Evolutionary conservation across 352 stramenopile genomes (phyloP).

Genomic region (Phytophthora fragariaefolia): DNA sequence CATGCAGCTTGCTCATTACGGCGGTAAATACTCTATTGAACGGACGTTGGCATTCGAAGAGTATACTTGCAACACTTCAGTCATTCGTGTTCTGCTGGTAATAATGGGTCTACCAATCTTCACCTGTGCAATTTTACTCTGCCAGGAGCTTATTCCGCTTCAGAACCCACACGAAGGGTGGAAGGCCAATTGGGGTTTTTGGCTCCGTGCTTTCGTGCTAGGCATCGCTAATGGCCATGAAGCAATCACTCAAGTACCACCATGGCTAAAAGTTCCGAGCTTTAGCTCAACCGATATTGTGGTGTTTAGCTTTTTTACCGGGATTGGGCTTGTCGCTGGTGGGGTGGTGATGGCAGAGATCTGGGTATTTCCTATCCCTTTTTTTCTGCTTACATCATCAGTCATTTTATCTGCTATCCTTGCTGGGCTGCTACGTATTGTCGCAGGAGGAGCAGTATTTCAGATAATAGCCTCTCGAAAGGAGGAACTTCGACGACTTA

Average conservation of each 20-base stretch:
- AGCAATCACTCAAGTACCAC: not conserved
- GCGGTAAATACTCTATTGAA: conserved; percentile 18
- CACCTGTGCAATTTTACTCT: conserved; percentile 1
- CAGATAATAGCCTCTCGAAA: not conserved
- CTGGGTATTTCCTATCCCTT: conserved; percentile 15
- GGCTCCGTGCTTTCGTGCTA: not conserved
- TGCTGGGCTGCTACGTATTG: not conserved
- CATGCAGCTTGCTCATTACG: conserved; percentile 13
- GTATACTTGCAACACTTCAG: conserved; percentile 1
- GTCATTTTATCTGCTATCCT: not conserved
- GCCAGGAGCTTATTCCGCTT: conserved; percentile 11
- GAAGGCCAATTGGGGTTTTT: conserved; percentile 11
- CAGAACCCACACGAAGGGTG: conserved; percentile 10
- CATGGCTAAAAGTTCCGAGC: not conserved
- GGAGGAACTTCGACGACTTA: not conserved
- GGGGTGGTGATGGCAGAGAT: not conserved
- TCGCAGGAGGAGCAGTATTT: not conserved
- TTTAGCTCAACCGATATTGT: conserved; percentile 2
- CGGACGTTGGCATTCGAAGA: conserved; percentile 17
- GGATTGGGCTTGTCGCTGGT: conserved; percentile 4
- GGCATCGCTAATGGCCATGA: conserved; percentile 3
- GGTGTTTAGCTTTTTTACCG: not conserved
- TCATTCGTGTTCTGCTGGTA: conserved; percentile 2
- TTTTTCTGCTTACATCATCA: not conserved
- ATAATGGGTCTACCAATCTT: not conserved